Evolutionary conservation across 73 alveolate species (phyloP), one percentile per base, ranked within the genome.

Genomic region (Uronychia setigera): DNA sequence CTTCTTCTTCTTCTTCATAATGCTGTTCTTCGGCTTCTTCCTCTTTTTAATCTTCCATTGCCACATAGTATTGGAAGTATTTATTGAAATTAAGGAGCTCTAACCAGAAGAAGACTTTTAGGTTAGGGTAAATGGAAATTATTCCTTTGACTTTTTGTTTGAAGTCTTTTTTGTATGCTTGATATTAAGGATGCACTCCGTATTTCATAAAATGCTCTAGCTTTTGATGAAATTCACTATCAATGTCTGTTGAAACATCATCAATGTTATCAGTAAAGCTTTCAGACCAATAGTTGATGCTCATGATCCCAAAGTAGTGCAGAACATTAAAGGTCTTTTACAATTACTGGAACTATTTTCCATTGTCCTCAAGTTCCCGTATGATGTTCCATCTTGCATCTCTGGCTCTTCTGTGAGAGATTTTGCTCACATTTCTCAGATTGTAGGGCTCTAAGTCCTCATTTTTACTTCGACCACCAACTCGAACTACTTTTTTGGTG

Each of bases 381-480:
- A 46, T 46, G 5, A 11, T 46, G n/a, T 46, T 46, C 67, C 5
- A 11, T 46, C 67, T 46, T 19, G 67, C 67, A 11, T 46, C n/a
- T 46, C 67, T 19, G 19, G 67, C 5, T 46, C 67, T 46, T n/a
- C n/a, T n/a, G 67, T 19, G n/a, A 5, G 19, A 5, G n/a, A 46
- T 19, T 46, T 19, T 46, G 67, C 67, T 46, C 33, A 29, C 33
- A 30, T 74, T 29, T 29, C 82, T 82, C 32, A 67, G 1, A 11
- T 32, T 14, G 31, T 60, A 46, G 0, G 74, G 5, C 80, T 26
- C 13, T 30, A 91, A 33, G 33, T 60, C 74, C 74, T 88, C 95
- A 79, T 93, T 87, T 79, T 96, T 89, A 1, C 94, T 84, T 34
- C 95, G 85, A 26, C 98, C 97, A 0, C 99, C 99, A n/a, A 96